Conservation (phyloP, 139 green algal species). For the Chlamydomonas applanata region DNA sequence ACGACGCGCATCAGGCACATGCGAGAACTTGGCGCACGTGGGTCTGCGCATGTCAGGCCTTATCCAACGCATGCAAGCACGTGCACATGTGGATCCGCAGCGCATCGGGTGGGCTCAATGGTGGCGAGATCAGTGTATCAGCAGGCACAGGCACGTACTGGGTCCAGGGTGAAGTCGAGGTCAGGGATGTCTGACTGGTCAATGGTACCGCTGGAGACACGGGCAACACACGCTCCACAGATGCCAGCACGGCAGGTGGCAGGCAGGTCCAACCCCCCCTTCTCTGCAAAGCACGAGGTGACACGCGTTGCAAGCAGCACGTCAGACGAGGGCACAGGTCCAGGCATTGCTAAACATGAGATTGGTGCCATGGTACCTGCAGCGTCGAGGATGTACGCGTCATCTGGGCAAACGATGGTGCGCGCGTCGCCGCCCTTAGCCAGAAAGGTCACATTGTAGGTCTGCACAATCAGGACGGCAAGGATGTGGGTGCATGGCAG, state of each 20-base stretch:
- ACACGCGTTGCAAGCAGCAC: not conserved
- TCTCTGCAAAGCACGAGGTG: conserved; percentile 38
- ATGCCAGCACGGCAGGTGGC: conserved; percentile 84
- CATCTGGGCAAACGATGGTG: conserved; percentile 55
- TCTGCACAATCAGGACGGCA: too few relatives aligned
- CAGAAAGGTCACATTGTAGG: conserved; percentile 68
- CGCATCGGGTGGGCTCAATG: too few relatives aligned
- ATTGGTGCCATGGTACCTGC: conserved; percentile 19
- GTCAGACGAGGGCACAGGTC: not conserved
- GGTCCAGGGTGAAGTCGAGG: conserved; percentile 79
- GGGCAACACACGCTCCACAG: conserved; percentile 82
- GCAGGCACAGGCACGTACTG: conserved; percentile 19
- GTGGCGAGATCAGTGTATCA: too few relatives aligned
- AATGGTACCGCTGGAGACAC: conserved; percentile 63
- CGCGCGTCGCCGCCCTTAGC: conserved; percentile 52
- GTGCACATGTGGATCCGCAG: too few relatives aligned
- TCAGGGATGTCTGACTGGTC: conserved; percentile 87
- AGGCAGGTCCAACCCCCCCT: conserved; percentile 84
- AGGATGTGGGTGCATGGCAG: too few relatives aligned
- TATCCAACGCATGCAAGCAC: too few relatives aligned
- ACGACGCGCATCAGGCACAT: too few relatives aligned
- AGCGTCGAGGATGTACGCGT: conserved; percentile 90
- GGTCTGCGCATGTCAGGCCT: too few relatives aligned
- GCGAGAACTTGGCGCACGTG: too few relatives aligned
- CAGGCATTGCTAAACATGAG: not conserved